A percentile compares a stretch with the other conserved stretches of the same genome.
These are phyloP conservation scores for Chlamydomonas incerta DNA, from an alignment of 139 green algal genomes.

Conservation along the genomic window DNA sequence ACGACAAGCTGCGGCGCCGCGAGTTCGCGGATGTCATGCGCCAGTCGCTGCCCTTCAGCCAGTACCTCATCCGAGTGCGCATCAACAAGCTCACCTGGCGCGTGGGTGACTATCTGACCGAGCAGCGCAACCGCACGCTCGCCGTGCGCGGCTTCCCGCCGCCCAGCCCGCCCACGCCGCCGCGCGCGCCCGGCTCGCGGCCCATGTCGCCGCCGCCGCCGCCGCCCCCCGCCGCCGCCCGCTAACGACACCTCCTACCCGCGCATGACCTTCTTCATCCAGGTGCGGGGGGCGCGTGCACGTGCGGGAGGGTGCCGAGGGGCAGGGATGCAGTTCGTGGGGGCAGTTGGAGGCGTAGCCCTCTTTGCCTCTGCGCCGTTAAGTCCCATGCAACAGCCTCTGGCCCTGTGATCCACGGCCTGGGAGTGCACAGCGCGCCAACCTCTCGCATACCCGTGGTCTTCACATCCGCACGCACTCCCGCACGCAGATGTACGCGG, in stretches of 20 bases:
- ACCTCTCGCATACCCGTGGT: too few species aligned
- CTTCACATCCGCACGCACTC: not conserved
- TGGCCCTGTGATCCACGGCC: too few species aligned
- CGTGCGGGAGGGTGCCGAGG: too few species aligned
- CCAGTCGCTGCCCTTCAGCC: not conserved
- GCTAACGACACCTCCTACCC: conserved; percentile 1
- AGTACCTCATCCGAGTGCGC: conserved; percentile 6
- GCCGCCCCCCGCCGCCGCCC: conserved; percentile 24
- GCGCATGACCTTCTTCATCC: conserved; percentile 24
- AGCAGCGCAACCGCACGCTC: not conserved
- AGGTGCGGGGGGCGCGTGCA: not conserved
- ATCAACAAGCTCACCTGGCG: conserved; percentile 26
- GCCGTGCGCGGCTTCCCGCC: conserved; percentile 9
- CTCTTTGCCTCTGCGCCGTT: too few species aligned
- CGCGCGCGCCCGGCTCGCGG: not conserved
- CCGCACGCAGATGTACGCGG: conserved; percentile 11
- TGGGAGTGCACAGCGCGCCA: too few species aligned
- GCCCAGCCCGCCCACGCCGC: not conserved
- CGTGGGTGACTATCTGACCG: conserved; percentile 3
- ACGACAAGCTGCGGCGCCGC: not conserved
- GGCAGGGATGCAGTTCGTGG: too few species aligned
- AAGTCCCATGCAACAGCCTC: too few species aligned
- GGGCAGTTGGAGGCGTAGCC: too few species aligned
- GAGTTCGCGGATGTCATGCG: not conserved
- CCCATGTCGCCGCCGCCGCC: not conserved